phyloP scores from a whole-genome alignment of 192 early-diverging fungal genomes.

The Backusella sp. region DNA sequence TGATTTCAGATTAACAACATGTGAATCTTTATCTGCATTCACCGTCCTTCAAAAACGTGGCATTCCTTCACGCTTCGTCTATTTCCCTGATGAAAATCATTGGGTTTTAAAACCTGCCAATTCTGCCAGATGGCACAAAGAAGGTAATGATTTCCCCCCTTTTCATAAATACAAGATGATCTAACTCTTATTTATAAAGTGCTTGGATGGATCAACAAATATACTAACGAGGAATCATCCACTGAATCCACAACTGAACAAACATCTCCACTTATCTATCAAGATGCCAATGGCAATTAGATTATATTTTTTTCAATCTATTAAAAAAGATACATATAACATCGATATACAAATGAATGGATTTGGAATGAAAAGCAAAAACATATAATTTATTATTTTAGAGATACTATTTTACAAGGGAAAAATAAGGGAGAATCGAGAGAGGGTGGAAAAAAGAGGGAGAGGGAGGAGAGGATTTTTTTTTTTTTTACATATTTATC shows the following conservation, averaged over 20 bases:
- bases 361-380: background rate
- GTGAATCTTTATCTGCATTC: conserved; percentile 71
- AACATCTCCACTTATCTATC: background rate
- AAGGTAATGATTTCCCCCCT: conserved; percentile 33
- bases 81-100: conserved; percentile 73
- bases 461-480: background rate
- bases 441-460: too few species aligned
- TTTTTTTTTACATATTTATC: background rate
- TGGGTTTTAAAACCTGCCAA: conserved; percentile 74
- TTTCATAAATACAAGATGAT: too few species aligned
- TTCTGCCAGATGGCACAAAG: conserved; percentile 69
- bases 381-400: background rate
- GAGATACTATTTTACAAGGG: background rate
- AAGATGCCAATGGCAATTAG: background rate
- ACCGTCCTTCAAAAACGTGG: conserved; percentile 72
- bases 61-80: conserved; percentile 65
- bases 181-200: background rate
- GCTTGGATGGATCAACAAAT: conserved; percentile 17
- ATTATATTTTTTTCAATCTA: background rate
- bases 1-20: conserved; percentile 70
- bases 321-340: too few species aligned
- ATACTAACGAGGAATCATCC: conserved; percentile 6
- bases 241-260: background rate
- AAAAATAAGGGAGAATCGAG: background rate
- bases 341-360: too few species aligned